These are phyloP conservation scores for Quambalaria eucalypti DNA, from an alignment of 1,284 basidiomycete species.

Conservation along the genomic window DNA sequence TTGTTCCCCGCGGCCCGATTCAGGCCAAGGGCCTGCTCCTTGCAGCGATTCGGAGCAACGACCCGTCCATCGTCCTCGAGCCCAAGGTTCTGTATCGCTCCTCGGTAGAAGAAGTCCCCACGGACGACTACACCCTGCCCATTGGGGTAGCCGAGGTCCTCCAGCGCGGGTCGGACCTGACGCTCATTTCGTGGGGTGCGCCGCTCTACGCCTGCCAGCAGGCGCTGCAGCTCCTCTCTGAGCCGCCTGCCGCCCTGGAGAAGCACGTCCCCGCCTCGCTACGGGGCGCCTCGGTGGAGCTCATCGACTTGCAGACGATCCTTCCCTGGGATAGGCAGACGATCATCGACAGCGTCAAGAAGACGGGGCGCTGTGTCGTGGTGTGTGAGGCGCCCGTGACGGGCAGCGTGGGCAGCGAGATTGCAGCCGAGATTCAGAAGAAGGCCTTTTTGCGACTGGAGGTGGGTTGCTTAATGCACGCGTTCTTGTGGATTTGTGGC, in stretches of 20 bases:
- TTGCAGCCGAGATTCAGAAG: slow-evolving; percentile 30
- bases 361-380: slow-evolving; percentile 35
- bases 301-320: slow-evolving; percentile 83
- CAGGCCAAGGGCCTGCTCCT: slow-evolving; percentile 87
- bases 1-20: slow-evolving; percentile 82
- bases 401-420: slow-evolving; percentile 31
- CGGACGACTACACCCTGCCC: slow-evolving; percentile 75
- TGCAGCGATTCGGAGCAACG: slow-evolving; percentile 76
- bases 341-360: slow-evolving; percentile 19
- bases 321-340: slow-evolving; percentile 76
- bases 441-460: slow-evolving; percentile 33
- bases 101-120: slow-evolving; percentile 77
- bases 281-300: slow-evolving; percentile 67
- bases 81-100: slow-evolving; percentile 62
- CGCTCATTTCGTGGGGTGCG: slow-evolving; percentile 81
- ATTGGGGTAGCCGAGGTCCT: slow-evolving; percentile 70
- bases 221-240: slow-evolving; percentile 60
- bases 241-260: slow-evolving; percentile 62
- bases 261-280: slow-evolving; percentile 61
- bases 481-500: no score
- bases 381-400: slow-evolving; percentile 41
- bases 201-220: slow-evolving; percentile 82
- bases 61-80: slow-evolving; percentile 89
- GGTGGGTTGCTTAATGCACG: not conserved
- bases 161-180: slow-evolving; percentile 66